Percentiles rank a stretch among this genome's conserved stretches.
phyloP scores from a whole-genome alignment of 768 basidiomycete genomes.

The Gloeopeniophorella convolvens region DNA sequence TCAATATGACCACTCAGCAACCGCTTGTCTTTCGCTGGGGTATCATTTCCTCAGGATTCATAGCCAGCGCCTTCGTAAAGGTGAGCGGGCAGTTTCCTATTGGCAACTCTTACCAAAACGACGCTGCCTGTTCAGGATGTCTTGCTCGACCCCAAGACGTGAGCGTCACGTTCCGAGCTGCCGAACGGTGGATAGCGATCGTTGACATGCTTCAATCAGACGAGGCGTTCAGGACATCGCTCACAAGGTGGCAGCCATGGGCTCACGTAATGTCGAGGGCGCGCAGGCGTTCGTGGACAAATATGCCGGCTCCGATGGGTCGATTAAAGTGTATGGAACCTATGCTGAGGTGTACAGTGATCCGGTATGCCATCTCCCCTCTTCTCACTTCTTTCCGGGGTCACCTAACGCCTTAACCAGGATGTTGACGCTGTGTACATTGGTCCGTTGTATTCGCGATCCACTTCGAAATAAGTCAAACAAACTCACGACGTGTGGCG shows the following conservation, averaged over 20 bases:
- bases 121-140: no score
- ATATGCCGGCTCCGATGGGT: slow-evolving; percentile 42
- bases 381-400: neutral
- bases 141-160: slow-evolving; percentile 70
- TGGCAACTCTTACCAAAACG: no score
- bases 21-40: slow-evolving; percentile 66
- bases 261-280: slow-evolving; percentile 63
- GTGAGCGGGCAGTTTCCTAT: slow-evolving; percentile 32
- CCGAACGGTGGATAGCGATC: no score
- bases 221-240: slow-evolving; percentile 57
- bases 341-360: slow-evolving; percentile 44
- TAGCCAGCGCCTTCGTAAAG: slow-evolving; percentile 61
- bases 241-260: slow-evolving; percentile 69
- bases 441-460: slow-evolving; percentile 32
- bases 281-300: slow-evolving; percentile 63
- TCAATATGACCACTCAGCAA: slow-evolving; percentile 23
- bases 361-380: slow-evolving; percentile 6
- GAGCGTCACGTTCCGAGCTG: no score
- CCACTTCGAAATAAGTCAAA: neutral
- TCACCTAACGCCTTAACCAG: slow-evolving; percentile 22
- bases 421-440: slow-evolving; percentile 76
- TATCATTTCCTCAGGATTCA: slow-evolving; percentile 77
- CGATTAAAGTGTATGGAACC: slow-evolving; percentile 61
- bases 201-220: slow-evolving; percentile 35
- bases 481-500: neutral